Evolutionary conservation across 2,329 filamentous ascomycete species (phyloP), one percentile per base, ranked within the genome.

Genomic region (Diplodia scrobiculata): DNA sequence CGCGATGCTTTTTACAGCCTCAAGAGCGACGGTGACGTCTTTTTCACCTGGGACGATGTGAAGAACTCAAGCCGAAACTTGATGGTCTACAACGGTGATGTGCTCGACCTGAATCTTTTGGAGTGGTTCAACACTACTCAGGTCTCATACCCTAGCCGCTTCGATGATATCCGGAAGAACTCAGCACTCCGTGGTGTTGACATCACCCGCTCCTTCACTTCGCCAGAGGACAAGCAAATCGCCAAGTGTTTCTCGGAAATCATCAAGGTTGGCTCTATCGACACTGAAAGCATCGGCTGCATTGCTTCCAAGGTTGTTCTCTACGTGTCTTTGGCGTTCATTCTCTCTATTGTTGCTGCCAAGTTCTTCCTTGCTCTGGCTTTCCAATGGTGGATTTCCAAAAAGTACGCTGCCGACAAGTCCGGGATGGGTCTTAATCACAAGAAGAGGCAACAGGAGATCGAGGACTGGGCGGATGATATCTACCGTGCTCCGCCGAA

Each of bases 231-330:
- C 73, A 97, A 94, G 82, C 84, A 87, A 70, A 84, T 94, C 59
- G 93, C 91, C 13, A 87, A 92, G 75, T 99, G 95, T 77, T 87
- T 99, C 69, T 87, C 92, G 68, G 89, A 99, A 73, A 96, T 96
- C 69, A 92, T 97, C 84, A 96, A 94, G 77, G 95, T 99, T 62
- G 95, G 95, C 67, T 93, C 90, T 13, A 90, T 99, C 68, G 96
- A 99, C 73, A 98, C 95, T 0, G 93, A 96, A 72, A 96, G 91
- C 6, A 91, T 99, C 58, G 95, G 95, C 17, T 99, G 95, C 80
- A 99, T 99, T 76, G 95, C 95, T 1, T 97, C 94, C 70, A 91
- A 97, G 79, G 93, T 99, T 29, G 95, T 99, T 3, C 87, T 99
- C 51, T 99, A 99, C 75, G 89, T 96, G 63, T 96, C 94, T 3